Base-by-base conservation (phyloP, 805 yeast genomes). In the Metschnikowia proteae region DNA sequence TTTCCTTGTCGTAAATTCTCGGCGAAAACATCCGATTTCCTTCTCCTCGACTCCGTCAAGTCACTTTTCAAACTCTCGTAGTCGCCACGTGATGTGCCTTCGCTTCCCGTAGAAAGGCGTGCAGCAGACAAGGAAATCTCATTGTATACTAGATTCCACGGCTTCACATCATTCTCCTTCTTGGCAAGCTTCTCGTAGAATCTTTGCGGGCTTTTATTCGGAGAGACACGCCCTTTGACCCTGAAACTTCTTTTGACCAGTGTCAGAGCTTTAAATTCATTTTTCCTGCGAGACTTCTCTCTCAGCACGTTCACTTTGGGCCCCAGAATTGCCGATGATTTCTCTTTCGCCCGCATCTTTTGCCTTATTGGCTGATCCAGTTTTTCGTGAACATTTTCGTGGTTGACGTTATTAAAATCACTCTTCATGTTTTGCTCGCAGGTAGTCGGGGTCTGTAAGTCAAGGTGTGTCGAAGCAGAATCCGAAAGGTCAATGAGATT, bases 111-210 rank as follows among this genome's bases (percentile, higher is more conserved):
- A 3, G 74, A 67, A 2, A 67, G 57, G 30, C 68, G 52, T 3
- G 74, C 74, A 0, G 74, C 73, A 9, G 67, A 56, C 44, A 67
- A 56, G n/a, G 72, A 64, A 27, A 63, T 61, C 25, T 65, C 71
- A 51, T 66, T 68, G 32, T 63, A 53, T 1, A 68, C 68, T 6
- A 58, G 54, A 39, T 64, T 61, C 74, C 73, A 68, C 6, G 59
- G 58, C 31, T 47, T 47, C 17, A 33, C 32, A 25, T 43, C 53
- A 8, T 22, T 26, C 8, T 32, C 35, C n/a, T 46, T 28, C n/a
- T 38, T 31, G 26, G 43, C 48, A 6, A 42, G 45, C 31, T 33
- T 32, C 13, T 42, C 45, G n/a, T 32, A 42, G 5, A 42, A 42
- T 11, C 45, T n/a, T 17, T 38, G 45, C 2, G 31, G 49, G 42